Evolutionary conservation across 805 yeast genomes (phyloP), one percentile per base, ranked within the genome.

Genomic region (Schwanniomyces occidentalis): DNA sequence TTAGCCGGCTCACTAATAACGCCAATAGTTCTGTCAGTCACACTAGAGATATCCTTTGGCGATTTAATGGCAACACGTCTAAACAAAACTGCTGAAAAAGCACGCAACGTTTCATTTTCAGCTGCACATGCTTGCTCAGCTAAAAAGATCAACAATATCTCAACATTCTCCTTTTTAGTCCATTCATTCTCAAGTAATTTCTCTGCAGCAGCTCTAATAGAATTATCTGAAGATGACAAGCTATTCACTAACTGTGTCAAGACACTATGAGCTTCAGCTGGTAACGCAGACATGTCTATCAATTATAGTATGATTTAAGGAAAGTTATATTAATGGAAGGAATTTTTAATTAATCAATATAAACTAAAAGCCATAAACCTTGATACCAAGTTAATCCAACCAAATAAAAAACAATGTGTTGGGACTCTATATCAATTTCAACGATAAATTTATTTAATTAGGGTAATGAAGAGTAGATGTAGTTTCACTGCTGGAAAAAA

Each of bases 31-130:
- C 95, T 77, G 28, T 86, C 86, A 15, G 86, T 77, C 28, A 85
- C 82, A 16, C 78, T 72, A 24, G 72, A 75, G 42, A 75, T 69
- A 22, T 73, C 75, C 43, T 81, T 80, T 5, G 96, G 95, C 4
- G 88, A 76, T 51, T 81, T 80, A 38, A 83, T 75, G 6, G 96
- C 89, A 45, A 88, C 75, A 52, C 96, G 78, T 58, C 99, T 76
- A 58, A 93, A 87, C 39, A 93, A 63, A 18, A 93, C 96, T 2
- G 97, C 95, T 10, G 93, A 72, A 51, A 89, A 81, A 0, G 91
- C 78, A 39, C 77, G 69, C 5, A 75, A 60, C n/a, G 75, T 68
- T 30, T 80, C 80, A n/a, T 69, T 63, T 6, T 32, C 35, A 8
- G 90, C 86, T 22, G 49, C 52, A 3, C 81, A 72, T 3, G 96